phyloP scores from a whole-genome alignment of 2,329 filamentous ascomycete genomes.

The Decorospora gaudefroyi region DNA sequence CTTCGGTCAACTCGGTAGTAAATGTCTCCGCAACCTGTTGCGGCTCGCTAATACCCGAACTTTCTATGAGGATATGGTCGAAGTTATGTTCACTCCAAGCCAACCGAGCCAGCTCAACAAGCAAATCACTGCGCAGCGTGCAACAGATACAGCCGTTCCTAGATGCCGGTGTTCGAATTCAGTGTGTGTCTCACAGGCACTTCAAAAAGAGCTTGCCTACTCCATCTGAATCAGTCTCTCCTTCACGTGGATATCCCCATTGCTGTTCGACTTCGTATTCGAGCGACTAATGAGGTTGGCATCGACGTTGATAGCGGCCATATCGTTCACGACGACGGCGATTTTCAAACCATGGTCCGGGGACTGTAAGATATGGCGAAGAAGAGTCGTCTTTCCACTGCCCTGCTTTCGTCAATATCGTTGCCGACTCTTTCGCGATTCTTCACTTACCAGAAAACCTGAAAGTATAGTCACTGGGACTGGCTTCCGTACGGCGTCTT shows the following conservation, averaged over 20 bases:
- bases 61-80: conserved; percentile 74
- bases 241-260: conserved; percentile 57
- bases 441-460: conserved; percentile 58
- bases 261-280: conserved; percentile 9
- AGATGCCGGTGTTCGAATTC: too few species aligned
- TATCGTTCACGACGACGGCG: conserved; percentile 75
- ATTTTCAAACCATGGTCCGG: conserved; percentile 68
- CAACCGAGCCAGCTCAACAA: conserved; percentile 69
- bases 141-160: conserved; percentile 78
- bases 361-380: conserved; percentile 69
- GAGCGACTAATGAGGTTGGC: conserved; percentile 62
- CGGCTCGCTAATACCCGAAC: conserved; percentile 71
- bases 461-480: conserved; percentile 65
- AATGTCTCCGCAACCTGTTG: conserved; percentile 77
- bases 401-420: conserved; percentile 54
- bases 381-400: conserved; percentile 71
- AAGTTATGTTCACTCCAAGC: conserved; percentile 63
- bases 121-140: conserved; percentile 70
- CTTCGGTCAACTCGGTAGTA: conserved; percentile 55
- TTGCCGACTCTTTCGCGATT: too few species aligned
- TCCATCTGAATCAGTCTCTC: conserved; percentile 71
- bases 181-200: background rate
- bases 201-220: conserved; percentile 39
- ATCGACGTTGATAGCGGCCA: conserved; percentile 65
- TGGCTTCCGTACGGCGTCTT: conserved; percentile 31